Base-by-base conservation (phyloP, 768 basidiomycete species). In the Rhizopogon roseolus region DNA sequence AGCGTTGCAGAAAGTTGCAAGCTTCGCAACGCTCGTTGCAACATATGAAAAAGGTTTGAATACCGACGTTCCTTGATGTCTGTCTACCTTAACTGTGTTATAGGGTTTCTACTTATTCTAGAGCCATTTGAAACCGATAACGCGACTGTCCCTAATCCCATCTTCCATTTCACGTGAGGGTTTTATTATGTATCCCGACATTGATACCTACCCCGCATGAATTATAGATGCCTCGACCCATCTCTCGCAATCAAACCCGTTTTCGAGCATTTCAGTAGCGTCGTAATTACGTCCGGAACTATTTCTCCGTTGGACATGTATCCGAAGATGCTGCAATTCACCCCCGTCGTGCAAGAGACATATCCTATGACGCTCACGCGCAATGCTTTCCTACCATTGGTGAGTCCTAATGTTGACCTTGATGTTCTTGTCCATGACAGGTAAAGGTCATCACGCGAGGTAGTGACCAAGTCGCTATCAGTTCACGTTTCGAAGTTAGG, bases 301-400 rank as follows among this genome's bases (percentile, higher is more conserved):
- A 93, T 99, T 62, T 98, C 95, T 1, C 97, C 97, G 2, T 72
- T 99, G 54, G 97, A 99, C 71, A 99, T 99, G 97, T 99, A 99
- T 69, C 97, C 97, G 11, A 99, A 98, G 73, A 99, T 99, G 91
- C 78, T 99, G 29, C 93, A 94, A 60, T 99, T 99, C 70, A 92
- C 91, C 16, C 95, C 97, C 2, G 94, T 96, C 17, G 90, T 98
- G 6, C 90, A 94, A 73, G 95, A 98, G 70, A 92, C 90, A 1
- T 99, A 99, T 72, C 83, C 96, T 1, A 99, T 99, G 97, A 95
- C 97, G 17, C 78, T 99, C 41, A 90, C 93, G 11, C 82, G 97
- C 57, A 96, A 98, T 64, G 93, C 95, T 29, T 99, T 99, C 73
- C 71, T 99, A 58, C 97, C 97, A 13, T 73, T 98, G 72, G 96